Percentiles rank a stretch among this genome's conserved stretches.
phyloP scores from a whole-genome alignment of 2,329 filamentous ascomycete genomes.

The Aspergillus novoparasiticus region DNA sequence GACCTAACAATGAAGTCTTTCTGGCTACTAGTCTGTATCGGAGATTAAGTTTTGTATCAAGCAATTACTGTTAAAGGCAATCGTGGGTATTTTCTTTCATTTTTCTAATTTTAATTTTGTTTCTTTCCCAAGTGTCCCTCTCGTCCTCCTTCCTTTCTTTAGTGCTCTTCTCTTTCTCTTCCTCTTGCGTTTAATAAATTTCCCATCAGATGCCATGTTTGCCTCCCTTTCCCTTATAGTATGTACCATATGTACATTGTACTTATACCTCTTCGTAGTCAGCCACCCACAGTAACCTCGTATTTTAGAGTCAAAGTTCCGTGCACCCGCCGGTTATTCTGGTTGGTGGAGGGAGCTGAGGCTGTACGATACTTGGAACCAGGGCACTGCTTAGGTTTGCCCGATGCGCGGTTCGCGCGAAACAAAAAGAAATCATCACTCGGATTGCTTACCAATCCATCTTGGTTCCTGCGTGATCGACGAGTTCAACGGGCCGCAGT shows the following conservation, averaged over 20 bases:
- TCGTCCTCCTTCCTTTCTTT: neutral
- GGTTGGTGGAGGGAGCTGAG: neutral
- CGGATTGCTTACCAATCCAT: neutral
- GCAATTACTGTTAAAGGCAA: neutral
- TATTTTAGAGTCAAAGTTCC: neutral
- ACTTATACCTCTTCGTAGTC: neutral
- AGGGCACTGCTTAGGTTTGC: slow-evolving; percentile 1
- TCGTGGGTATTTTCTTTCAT: neutral
- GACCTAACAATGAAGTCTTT: neutral
- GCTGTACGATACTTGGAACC: neutral
- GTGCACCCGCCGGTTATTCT: neutral
- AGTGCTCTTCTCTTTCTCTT: neutral
- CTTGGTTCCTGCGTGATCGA: neutral
- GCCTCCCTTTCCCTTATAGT: neutral
- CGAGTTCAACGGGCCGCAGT: too few species aligned
- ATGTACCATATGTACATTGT: neutral
- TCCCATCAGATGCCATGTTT: neutral
- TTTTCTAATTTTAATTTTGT: neutral
- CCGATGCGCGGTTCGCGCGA: slow-evolving; percentile 20
- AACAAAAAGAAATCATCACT: slow-evolving; percentile 5
- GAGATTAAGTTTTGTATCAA: neutral
- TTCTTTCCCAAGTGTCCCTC: neutral
- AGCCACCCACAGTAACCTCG: neutral
- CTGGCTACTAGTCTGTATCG: neutral
- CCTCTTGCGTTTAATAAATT: neutral